phyloP scores from a whole-genome alignment of 2,329 filamentous ascomycete species.

The Ambrosiella cleistominuta region DNA sequence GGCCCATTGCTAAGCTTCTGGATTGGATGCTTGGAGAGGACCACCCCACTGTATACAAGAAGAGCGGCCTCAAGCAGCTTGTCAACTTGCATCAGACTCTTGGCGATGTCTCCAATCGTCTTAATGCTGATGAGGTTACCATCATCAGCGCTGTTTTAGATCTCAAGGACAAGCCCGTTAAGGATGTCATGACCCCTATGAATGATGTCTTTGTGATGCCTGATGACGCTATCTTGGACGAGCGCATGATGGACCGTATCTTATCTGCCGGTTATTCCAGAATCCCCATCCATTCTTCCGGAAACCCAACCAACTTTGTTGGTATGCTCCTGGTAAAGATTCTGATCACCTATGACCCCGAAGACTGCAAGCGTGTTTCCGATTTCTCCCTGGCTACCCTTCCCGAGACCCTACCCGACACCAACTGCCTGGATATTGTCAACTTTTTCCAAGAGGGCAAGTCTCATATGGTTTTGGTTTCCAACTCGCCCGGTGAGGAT shows the following conservation, averaged over 20 bases:
- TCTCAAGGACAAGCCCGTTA: conserved; percentile 87
- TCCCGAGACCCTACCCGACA: conserved; percentile 85
- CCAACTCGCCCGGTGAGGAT: conserved; percentile 74
- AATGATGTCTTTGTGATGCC: conserved; percentile 92
- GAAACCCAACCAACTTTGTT: conserved; percentile 73
- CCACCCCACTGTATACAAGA: conserved; percentile 94
- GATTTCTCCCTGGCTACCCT: conserved; percentile 89
- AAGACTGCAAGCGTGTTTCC: conserved; percentile 69
- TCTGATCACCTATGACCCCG: conserved; percentile 93
- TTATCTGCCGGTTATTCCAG: conserved; percentile 86
- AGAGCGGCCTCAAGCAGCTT: conserved; percentile 87
- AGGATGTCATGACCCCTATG: conserved; percentile 97
- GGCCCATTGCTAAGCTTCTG: conserved; percentile 88
- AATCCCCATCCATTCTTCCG: conserved; percentile 81
- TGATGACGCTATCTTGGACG: conserved; percentile 83
- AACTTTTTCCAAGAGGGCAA: conserved; percentile 99
- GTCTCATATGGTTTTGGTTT: conserved; percentile 95
- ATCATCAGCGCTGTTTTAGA: conserved; percentile 96
- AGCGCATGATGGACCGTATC: conserved; percentile 86
- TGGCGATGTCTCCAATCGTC: conserved; percentile 67
- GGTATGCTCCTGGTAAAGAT: conserved; percentile 98
- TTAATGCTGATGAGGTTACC: conserved; percentile 95
- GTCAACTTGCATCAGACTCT: conserved; percentile 88
- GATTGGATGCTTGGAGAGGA: conserved; percentile 87
- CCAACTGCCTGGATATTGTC: conserved; percentile 92